Evolutionary conservation across 768 basidiomycete genomes (phyloP).

Genomic region (Podaxis sp.): DNA sequence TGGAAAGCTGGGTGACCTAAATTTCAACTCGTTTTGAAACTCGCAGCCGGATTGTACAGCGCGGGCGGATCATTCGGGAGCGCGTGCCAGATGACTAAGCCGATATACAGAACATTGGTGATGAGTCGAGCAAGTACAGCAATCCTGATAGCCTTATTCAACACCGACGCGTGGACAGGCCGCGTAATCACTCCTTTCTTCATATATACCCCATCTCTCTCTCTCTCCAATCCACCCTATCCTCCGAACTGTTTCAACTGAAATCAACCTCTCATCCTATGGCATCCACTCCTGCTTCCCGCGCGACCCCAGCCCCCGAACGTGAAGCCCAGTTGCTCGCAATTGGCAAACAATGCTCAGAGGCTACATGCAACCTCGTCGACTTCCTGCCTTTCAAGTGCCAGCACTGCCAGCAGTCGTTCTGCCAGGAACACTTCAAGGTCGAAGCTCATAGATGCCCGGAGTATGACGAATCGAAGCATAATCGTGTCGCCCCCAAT

Average conservation of each 20-base stretch:
- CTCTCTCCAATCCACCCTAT: background rate
- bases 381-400: constrained; percentile 90
- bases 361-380: constrained; percentile 62
- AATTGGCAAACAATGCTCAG: constrained; percentile 72
- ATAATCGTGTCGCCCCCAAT: constrained; percentile 73
- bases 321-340: constrained; percentile 58
- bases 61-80: background rate
- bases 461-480: constrained; percentile 67
- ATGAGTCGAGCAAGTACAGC: background rate
- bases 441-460: constrained; percentile 65
- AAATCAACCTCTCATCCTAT: background rate
- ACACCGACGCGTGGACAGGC: constrained; percentile 8
- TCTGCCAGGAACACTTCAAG: constrained; percentile 80
- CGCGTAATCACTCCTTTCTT: constrained; percentile 18
- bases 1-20: background rate
- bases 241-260: background rate
- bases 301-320: constrained; percentile 25
- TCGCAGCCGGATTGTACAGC: background rate
- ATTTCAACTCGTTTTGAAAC: background rate
- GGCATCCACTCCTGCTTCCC: constrained; percentile 15
- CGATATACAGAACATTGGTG: background rate
- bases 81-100: constrained; percentile 3
- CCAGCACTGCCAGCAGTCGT: constrained; percentile 68
- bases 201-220: background rate
- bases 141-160: background rate